Evolutionary conservation across 495 filamentous ascomycete species (phyloP), one percentile per base, ranked within the genome.

Genomic region (Talaromyces borbonicus): DNA sequence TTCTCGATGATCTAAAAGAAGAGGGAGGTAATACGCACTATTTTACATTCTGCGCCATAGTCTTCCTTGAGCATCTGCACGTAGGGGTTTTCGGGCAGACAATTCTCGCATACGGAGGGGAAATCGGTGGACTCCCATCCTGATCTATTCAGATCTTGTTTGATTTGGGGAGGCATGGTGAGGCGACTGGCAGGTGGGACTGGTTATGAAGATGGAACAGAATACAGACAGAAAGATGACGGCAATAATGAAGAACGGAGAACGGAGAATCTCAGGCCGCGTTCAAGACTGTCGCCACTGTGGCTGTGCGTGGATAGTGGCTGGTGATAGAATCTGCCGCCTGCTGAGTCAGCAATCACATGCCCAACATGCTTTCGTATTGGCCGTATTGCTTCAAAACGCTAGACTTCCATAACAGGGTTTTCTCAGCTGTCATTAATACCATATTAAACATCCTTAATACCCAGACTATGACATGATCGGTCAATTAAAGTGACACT

Each of bases 41-140:
- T 68, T 58, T 77, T 72, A 65, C 74, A 74, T 65, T 78, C 77
- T 52, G 83, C 83, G 52, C 89, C 92, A 51, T 87, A 75, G 60
- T 97, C 90, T 59, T 95, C 85, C 61, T 98, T 98, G 37, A 97
- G 72, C 89, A 98, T 96, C 62, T 96, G 90, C 33, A 98, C 92
- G 62, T 94, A 97, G 4, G 89, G 92, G 58, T 97, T 97, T 47
- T 93, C 87, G 27, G 92, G 90, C 4, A 98, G 80, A 60, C 93
- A 98, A 59, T 71, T 78, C 56, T 84, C 80, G 56, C 79, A 82
- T 11, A 80, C 75, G 1, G 74, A 79, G 2, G 78, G 77, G 35
- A 80, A 79, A 55, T 80, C 89, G 19, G 92, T 95, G 25, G 84
- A 82, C 65, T 98, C 92, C 86, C 87, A 93, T 25, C 92, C 92